Percentiles rank a stretch among this genome's conserved stretches.
These are phyloP conservation scores for Articulospora tetracladia DNA, from an alignment of 495 filamentous ascomycete species.

Conservation along the genomic window DNA sequence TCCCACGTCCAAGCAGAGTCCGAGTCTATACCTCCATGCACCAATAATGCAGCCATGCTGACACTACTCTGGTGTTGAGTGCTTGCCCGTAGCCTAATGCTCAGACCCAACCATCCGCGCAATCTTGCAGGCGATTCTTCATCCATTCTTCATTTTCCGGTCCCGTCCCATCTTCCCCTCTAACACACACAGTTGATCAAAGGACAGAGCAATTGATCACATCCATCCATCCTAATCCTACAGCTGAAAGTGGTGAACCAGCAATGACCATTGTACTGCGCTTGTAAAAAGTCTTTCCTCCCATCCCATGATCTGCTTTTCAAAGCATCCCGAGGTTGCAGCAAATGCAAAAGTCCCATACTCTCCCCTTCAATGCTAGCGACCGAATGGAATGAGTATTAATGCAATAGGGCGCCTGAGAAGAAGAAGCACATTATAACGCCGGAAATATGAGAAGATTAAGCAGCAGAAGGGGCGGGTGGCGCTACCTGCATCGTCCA, in stretches of 20 bases:
- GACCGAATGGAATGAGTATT: slow-evolving; percentile 9
- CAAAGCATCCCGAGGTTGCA: neutral
- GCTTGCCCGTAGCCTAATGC: too few species aligned
- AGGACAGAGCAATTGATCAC: neutral
- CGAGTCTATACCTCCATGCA: too few species aligned
- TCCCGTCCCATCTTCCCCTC: neutral
- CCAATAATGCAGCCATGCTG: too few species aligned
- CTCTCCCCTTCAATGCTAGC: slow-evolving; percentile 19
- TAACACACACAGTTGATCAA: neutral
- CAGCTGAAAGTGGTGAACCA: neutral
- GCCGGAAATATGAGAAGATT: slow-evolving; percentile 1
- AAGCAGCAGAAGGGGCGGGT: neutral
- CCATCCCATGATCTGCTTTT: neutral
- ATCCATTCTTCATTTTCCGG: neutral
- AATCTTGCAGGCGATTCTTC: too few species aligned
- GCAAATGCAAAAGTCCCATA: neutral
- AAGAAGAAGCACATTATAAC: slow-evolving; percentile 10
- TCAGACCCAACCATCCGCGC: too few species aligned
- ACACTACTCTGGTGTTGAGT: too few species aligned
- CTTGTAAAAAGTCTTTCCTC: neutral
- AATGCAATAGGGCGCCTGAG: slow-evolving; percentile 19
- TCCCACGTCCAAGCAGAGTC: too few species aligned
- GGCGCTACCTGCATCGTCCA: slow-evolving; percentile 11
- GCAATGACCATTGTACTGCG: neutral
- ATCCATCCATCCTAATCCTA: slow-evolving; percentile 8